phyloP scores from a whole-genome alignment of 805 yeast species.

The Wickerhamomyces queroliae region DNA sequence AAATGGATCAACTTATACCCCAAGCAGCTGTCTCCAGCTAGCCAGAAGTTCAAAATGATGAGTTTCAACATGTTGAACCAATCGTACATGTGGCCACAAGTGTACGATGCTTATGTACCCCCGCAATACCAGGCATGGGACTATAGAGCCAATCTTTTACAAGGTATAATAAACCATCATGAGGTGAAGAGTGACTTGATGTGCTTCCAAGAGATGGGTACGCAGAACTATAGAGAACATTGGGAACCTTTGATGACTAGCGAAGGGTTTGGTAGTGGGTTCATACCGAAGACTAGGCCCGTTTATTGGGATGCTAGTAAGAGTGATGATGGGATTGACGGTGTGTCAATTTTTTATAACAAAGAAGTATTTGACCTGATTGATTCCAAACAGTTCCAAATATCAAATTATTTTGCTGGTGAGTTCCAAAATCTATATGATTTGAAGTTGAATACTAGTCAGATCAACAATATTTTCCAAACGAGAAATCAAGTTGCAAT shows the following conservation, averaged over 20 bases:
- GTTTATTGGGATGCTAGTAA: conserved; percentile 42
- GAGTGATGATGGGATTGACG: conserved; percentile 42
- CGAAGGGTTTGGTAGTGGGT: conserved; percentile 39
- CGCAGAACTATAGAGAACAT: conserved; percentile 29
- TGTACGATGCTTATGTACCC: conserved; percentile 45
- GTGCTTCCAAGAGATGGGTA: conserved; percentile 54
- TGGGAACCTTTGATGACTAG: conserved; percentile 32
- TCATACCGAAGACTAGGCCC: conserved; percentile 45
- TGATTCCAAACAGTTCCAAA: conserved; percentile 27
- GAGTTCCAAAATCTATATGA: conserved; percentile 6
- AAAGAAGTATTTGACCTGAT: conserved; percentile 37
- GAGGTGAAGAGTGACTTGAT: conserved; percentile 43
- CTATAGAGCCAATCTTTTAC: conserved; percentile 38
- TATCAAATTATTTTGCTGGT: conserved; percentile 15
- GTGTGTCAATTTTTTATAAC: conserved; percentile 52
- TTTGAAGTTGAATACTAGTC: conserved; percentile 5
- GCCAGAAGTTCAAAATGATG: conserved; percentile 25
- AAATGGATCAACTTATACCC: conserved; percentile 12
- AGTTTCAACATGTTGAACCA: conserved; percentile 44
- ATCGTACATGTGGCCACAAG: conserved; percentile 55
- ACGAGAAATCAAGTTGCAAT: conserved; percentile 53
- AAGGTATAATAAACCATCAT: conserved; percentile 26
- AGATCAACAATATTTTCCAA: conserved; percentile 29
- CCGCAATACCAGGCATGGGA: conserved; percentile 42
- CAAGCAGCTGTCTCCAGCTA: background rate